A percentile compares a stretch with the other conserved stretches of the same genome.
phyloP scores from a whole-genome alignment of 2,329 filamentous ascomycete genomes.

The Thermoascus crustaceus region DNA sequence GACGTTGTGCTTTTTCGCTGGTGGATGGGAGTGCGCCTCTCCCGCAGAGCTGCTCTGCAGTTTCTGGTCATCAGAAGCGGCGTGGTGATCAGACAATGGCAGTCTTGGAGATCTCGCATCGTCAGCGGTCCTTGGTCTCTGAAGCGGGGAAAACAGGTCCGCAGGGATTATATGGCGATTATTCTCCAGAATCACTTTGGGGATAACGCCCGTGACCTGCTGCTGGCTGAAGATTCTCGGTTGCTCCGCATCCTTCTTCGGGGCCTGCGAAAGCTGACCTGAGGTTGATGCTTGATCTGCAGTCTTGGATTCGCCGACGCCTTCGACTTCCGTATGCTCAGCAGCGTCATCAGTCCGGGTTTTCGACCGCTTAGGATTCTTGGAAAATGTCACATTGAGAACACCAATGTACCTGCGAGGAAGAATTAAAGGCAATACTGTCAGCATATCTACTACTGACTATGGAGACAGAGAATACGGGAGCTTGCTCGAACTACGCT shows the following conservation, averaged over 20 bases:
- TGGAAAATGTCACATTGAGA: conserved; percentile 90
- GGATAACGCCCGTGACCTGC: conserved; percentile 63
- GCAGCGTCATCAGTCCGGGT: conserved; percentile 23
- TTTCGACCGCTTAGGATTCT: conserved; percentile 58
- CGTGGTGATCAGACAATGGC: conserved; percentile 13
- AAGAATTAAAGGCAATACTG: conserved; percentile 6
- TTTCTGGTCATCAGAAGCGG: conserved; percentile 8
- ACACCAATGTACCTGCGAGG: conserved; percentile 81
- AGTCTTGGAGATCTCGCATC: conserved; percentile 15
- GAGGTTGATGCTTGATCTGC: conserved; percentile 9
- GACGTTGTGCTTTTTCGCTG: conserved; percentile 41
- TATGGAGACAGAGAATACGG: not conserved
- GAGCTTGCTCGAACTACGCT: not conserved
- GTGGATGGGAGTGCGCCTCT: conserved; percentile 11
- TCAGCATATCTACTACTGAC: not conserved
- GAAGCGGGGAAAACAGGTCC: conserved; percentile 63
- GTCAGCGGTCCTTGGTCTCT: conserved; percentile 30
- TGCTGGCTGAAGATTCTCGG: conserved; percentile 63
- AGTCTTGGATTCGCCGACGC: conserved; percentile 9
- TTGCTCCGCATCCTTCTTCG: conserved; percentile 19
- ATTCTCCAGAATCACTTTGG: conserved; percentile 87
- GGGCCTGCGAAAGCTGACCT: conserved; percentile 2
- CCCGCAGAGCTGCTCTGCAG: conserved; percentile 9
- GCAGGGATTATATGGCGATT: conserved; percentile 89
- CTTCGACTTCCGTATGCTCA: conserved; percentile 9